Base-by-base conservation (phyloP, 345 rosid genomes). In the Excoecaria cochinchinensis region DNA sequence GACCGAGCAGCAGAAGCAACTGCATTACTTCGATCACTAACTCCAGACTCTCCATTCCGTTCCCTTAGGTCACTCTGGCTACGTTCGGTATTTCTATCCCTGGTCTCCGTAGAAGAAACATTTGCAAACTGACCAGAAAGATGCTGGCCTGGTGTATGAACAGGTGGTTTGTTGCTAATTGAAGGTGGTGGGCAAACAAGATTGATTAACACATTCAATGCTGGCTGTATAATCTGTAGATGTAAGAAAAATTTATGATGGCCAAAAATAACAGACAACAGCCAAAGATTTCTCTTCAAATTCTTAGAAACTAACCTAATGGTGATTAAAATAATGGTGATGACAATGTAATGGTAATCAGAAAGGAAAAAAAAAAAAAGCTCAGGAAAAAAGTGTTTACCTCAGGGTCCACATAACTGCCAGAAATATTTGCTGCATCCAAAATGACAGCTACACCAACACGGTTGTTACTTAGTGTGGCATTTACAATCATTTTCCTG, bases 171-270 rank as follows among this genome's bases (percentile, higher is more conserved):
- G 68, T 91, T 91, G 87, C 97, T 95, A 75, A 95, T 86, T 72
- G 99, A 93, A 85, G 99, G 99, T 6, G 99, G 99, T 53, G 98
- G 97, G 73, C 99, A 95, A 76, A 95, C 99, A 80, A 95, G 93
- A 82, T 91, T 93, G 84, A 95, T 88, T 67, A 95, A 84, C 76
- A 93, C 96, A 84, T 87, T 91, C 72, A 95, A 83, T 58, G 99
- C 98, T 74, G 96, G 93, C 88, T 93, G 99, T 86, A 93, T 89
- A 57, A 91, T 91, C 99, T 95, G 89, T 85, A 87, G 76, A 78
- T 63, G 50, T 40, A 42, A 69, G 39, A 61, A 24, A 62, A 5
- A 86, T 48, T 42, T 51, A 55, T 74, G 6, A 63, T 36, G 50
- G 63, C 67, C 67, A 82, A 44, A 51, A 55, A 31, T 59, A 24